A percentile compares a stretch with the other conserved stretches of the same genome.
These are phyloP conservation scores for Solanum etuberosum DNA, from an alignment of 257 asterid genomes.

Conservation along the genomic window DNA sequence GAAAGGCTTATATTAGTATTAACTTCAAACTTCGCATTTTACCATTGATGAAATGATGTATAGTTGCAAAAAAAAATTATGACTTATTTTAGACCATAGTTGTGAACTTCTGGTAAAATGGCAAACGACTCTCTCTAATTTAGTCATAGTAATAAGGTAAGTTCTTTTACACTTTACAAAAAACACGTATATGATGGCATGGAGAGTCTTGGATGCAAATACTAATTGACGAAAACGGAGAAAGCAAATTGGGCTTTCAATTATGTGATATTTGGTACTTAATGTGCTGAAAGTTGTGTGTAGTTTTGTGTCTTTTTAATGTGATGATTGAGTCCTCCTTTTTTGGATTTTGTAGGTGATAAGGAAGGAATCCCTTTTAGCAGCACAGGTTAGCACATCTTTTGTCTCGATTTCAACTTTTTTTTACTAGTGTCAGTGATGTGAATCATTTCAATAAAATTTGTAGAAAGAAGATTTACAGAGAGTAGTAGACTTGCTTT, in stretches of 20 bases:
- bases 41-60: not conserved
- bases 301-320: not conserved
- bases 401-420: not conserved
- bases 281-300: not conserved
- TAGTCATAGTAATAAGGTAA: not conserved
- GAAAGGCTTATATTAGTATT: not conserved
- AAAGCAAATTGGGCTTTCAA: not conserved
- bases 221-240: not conserved
- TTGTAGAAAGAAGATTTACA: conserved; percentile 39
- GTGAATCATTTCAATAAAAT: not conserved
- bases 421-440: not conserved
- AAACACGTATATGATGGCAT: not conserved
- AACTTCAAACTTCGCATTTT: not conserved
- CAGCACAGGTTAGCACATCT: conserved; percentile 40
- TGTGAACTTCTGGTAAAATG: not conserved
- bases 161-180: not conserved
- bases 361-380: conserved; percentile 44
- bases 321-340: not conserved
- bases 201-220: not conserved
- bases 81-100: not conserved
- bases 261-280: not conserved
- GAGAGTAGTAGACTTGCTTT: conserved; percentile 43
- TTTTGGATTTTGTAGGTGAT: conserved; percentile 32
- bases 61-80: not conserved
- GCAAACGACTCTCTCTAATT: not conserved